These are phyloP conservation scores for Xylariomycetidae sp. DNA, from an alignment of 2,329 filamentous ascomycete species.

Conservation along the genomic window DNA sequence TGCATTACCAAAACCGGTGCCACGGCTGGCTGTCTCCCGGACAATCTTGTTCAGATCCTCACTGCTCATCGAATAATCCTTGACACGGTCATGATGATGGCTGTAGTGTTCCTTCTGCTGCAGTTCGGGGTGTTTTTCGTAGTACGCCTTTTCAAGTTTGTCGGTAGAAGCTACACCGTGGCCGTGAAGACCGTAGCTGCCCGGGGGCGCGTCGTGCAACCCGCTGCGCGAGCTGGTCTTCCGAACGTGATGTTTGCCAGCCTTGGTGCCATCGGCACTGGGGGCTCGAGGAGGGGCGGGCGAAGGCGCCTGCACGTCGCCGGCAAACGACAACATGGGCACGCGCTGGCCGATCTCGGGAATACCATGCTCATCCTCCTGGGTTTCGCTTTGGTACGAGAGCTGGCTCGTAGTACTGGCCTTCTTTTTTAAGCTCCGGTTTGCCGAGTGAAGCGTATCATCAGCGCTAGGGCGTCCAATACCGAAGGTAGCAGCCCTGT, in stretches of 20 bases:
- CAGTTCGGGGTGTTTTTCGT: slow-evolving; percentile 83
- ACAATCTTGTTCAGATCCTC: slow-evolving; percentile 90
- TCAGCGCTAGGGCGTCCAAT: slow-evolving; percentile 63
- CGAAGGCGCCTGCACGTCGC: slow-evolving; percentile 93
- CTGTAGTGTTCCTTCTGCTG: slow-evolving; percentile 66
- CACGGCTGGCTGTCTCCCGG: slow-evolving; percentile 58
- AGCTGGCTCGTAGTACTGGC: slow-evolving; percentile 51
- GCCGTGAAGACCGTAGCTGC: slow-evolving; percentile 89
- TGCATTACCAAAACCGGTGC: slow-evolving; percentile 46
- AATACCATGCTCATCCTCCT: slow-evolving; percentile 80
- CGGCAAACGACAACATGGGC: slow-evolving; percentile 87
- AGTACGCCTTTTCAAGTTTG: slow-evolving; percentile 87
- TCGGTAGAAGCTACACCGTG: slow-evolving; percentile 73
- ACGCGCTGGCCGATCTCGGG: slow-evolving; percentile 90
- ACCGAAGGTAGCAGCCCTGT: slow-evolving; percentile 76
- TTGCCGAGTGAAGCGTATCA: slow-evolving; percentile 44
- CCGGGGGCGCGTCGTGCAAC: slow-evolving; percentile 67
- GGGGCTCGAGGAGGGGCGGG: slow-evolving; percentile 59
- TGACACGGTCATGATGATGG: slow-evolving; percentile 50
- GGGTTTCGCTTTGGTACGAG: slow-evolving; percentile 43
- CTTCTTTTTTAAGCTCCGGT: slow-evolving; percentile 56
- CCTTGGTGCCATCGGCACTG: slow-evolving; percentile 28
- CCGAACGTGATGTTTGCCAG: slow-evolving; percentile 56
- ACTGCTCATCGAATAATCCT: slow-evolving; percentile 81
- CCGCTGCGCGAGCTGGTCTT: slow-evolving; percentile 65